Evolutionary conservation across 805 yeast genomes (phyloP).

Genomic region (Hanseniaspora vineae): DNA sequence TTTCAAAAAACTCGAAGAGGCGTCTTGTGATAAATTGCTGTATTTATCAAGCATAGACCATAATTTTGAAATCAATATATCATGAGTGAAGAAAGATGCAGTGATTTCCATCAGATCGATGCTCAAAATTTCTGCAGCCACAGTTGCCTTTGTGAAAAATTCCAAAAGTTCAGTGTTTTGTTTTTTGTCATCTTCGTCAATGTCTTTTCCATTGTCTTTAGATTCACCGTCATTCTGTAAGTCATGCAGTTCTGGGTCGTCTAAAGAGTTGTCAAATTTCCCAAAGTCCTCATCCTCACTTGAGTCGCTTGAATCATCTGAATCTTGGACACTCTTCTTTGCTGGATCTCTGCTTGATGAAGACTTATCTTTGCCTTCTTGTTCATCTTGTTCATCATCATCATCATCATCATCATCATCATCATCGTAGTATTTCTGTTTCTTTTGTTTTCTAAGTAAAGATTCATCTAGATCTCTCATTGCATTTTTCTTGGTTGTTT

Average conservation of each 20-base stretch:
- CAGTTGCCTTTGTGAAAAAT: conserved; percentile 30
- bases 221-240: conserved; percentile 14
- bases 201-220: too few species aligned
- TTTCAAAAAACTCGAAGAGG: conserved; percentile 83
- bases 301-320: too few species aligned
- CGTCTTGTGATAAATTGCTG: conserved; percentile 54
- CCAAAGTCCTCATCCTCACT: conserved; percentile 13
- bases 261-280: conserved; percentile 12
- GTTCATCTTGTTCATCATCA: conserved; percentile 13
- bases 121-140: conserved; percentile 79
- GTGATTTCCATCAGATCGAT: conserved; percentile 93
- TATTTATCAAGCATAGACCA: conserved; percentile 71
- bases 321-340: too few species aligned
- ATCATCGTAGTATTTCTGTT: conserved; percentile 12
- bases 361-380: conserved; percentile 20
- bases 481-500: conserved; percentile 11
- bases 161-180: conserved; percentile 12
- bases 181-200: conserved; percentile 15
- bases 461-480: conserved; percentile 13
- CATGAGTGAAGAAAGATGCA: conserved; percentile 73
- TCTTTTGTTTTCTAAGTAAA: conserved; percentile 21
- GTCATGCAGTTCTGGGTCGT: conserved; percentile 25
- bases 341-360: too few species aligned
- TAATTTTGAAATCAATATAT: conserved; percentile 47
- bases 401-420: conserved; percentile 7